A percentile compares a stretch with the other conserved stretches of the same genome.
phyloP scores from a whole-genome alignment of 441 rosid genomes.

The Gossypium schwendimanii region DNA sequence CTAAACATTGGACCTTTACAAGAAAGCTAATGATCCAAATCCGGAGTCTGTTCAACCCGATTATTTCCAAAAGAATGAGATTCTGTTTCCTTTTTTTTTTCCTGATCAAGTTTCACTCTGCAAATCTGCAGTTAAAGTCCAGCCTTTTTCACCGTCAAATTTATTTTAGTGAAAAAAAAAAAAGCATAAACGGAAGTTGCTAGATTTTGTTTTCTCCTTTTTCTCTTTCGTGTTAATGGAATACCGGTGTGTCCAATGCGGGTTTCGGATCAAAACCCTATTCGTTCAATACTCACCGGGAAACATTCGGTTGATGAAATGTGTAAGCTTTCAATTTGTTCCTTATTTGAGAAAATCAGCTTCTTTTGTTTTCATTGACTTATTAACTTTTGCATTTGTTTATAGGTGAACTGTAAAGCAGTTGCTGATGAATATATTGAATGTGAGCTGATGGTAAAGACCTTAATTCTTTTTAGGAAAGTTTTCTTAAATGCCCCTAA shows the following conservation, averaged over 20 bases:
- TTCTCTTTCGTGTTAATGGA: slow-evolving; percentile 22
- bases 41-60: background rate
- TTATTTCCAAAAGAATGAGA: background rate
- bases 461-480: background rate
- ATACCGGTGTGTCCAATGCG: slow-evolving; percentile 58
- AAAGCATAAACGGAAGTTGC: background rate
- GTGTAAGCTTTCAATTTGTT: slow-evolving; percentile 29
- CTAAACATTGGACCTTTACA: background rate
- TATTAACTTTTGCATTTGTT: background rate
- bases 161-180: background rate
- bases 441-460: slow-evolving; percentile 69
- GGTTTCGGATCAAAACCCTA: slow-evolving; percentile 43
- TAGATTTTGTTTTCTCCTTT: background rate
- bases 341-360: background rate
- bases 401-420: slow-evolving; percentile 61
- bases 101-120: background rate
- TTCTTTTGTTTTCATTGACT: background rate
- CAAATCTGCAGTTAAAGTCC: background rate
- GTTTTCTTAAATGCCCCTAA: background rate
- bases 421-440: slow-evolving; percentile 73
- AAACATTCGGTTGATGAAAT: slow-evolving; percentile 81
- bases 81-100: background rate
- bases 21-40: background rate
- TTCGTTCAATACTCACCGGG: slow-evolving; percentile 75
- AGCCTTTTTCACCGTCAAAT: background rate